Conservation (phyloP, 192 early-diverging fungal species). For the Backusella tarrabulga region DNA sequence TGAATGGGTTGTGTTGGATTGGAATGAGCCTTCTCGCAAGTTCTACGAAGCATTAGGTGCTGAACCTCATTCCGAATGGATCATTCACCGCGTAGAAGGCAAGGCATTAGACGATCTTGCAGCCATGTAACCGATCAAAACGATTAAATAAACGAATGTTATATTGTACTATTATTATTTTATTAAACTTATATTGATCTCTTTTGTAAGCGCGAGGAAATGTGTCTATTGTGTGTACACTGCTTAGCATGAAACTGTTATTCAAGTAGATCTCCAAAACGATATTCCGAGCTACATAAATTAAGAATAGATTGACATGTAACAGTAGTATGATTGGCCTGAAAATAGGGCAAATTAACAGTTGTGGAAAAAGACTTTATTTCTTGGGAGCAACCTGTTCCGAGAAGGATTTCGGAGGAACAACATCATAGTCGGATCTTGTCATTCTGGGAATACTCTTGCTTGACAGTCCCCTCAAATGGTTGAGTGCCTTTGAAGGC, state of each 20-base stretch:
- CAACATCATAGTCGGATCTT: neutral
- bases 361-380: neutral
- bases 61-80: constrained; percentile 70
- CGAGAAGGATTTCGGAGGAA: neutral
- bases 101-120: constrained; percentile 54
- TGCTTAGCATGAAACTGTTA: neutral
- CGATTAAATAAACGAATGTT: neutral
- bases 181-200: neutral
- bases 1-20: constrained; percentile 86
- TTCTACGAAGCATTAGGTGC: constrained; percentile 80
- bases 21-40: constrained; percentile 76
- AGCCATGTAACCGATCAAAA: constrained; percentile 24
- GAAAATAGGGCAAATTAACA: no score
- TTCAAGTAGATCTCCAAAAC: neutral
- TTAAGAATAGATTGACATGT: neutral
- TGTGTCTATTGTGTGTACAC: neutral
- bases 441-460: neutral
- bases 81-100: constrained; percentile 66
- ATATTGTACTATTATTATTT: neutral
- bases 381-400: neutral
- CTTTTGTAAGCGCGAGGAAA: no score
- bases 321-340: neutral
- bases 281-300: neutral
- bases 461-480: neutral
- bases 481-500: neutral